Conservation (phyloP, 371 early-diverging fungal genomes). For the Lichtheimia ornata region DNA sequence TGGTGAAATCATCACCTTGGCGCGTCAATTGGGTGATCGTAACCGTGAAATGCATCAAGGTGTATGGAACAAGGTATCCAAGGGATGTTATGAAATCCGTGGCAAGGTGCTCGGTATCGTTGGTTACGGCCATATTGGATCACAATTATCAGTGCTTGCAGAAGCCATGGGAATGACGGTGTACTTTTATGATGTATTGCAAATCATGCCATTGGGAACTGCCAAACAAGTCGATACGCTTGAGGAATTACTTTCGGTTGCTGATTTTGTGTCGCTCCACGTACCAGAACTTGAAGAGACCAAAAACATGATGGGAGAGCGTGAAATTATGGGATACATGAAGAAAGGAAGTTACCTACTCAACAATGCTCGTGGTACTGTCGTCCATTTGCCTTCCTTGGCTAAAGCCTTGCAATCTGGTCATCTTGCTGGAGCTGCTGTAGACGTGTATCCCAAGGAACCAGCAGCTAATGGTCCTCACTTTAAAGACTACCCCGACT, state of each 20-base stretch:
- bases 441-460: constrained; percentile 96
- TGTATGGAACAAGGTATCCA: constrained; percentile 90
- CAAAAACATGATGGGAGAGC: constrained; percentile 91
- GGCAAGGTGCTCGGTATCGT: constrained; percentile 76
- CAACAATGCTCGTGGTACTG: constrained; percentile 93
- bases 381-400: constrained; percentile 88
- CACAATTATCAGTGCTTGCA: constrained; percentile 94
- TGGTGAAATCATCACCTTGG: constrained; percentile 86
- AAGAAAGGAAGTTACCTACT: constrained; percentile 89
- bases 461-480: constrained; percentile 87
- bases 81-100: constrained; percentile 88
- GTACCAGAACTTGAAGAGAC: constrained; percentile 97
- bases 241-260: constrained; percentile 72
- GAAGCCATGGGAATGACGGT: constrained; percentile 94
- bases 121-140: constrained; percentile 92
- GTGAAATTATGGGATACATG: constrained; percentile 78
- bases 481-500: constrained; percentile 69
- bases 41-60: constrained; percentile 91
- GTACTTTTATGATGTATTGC: constrained; percentile 86
- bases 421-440: constrained; percentile 91
- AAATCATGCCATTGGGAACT: constrained; percentile 93
- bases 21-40: constrained; percentile 92
- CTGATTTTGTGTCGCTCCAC: constrained; percentile 93
- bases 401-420: constrained; percentile 80
- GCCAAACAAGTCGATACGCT: constrained; percentile 70